Base-by-base conservation (phyloP, 768 basidiomycete species). In the Podaxis sp. region DNA sequence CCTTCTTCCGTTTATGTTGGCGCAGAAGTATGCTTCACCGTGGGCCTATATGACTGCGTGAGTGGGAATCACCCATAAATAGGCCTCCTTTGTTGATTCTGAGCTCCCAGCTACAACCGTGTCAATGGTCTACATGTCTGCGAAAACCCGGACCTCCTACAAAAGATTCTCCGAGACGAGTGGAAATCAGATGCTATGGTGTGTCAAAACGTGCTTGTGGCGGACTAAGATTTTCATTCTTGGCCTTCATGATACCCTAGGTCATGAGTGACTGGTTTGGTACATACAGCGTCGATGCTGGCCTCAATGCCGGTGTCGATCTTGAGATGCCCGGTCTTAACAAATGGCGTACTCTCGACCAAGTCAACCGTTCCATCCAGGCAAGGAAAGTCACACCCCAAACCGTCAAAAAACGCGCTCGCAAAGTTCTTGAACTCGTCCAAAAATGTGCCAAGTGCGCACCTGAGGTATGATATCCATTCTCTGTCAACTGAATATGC, bases 211-310 rank as follows among this genome's bases (percentile, higher is more conserved):
- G 28, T n/a, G 40, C 27, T 16, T 16, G 55, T 14, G 27, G 4
- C 13, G 13, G 6, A 13, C 14, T 13, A 38, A 44, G 51, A 37
- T n/a, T 18, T 21, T 53, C 11, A 14, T n/a, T 44, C 18, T 25
- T n/a, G 47, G 35, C 5, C 25, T 46, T 40, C 10, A 7, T 46
- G 21, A 16, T 40, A n/a, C 48, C 21, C 27, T 60, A 82, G 74
- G 76, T 89, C 60, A 92, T 93, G 89, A 89, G 88, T 61, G 91
- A 93, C 69, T 94, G 91, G 87, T 89, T 88, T 60, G 91, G 91
- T 1, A 73, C 81, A 2, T 91, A 91, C 74, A 82, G 84, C 55
- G 75, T 90, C 35, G 84, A 85, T 63, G 75, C 79, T 23, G 73
- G 77, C 25, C 74, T 90, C 62, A 91, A 91, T 61, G 88, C 89